A percentile compares a stretch with the other conserved stretches of the same genome.
Conservation (phyloP, 768 basidiomycete genomes). For the Hericium rajendrae region DNA sequence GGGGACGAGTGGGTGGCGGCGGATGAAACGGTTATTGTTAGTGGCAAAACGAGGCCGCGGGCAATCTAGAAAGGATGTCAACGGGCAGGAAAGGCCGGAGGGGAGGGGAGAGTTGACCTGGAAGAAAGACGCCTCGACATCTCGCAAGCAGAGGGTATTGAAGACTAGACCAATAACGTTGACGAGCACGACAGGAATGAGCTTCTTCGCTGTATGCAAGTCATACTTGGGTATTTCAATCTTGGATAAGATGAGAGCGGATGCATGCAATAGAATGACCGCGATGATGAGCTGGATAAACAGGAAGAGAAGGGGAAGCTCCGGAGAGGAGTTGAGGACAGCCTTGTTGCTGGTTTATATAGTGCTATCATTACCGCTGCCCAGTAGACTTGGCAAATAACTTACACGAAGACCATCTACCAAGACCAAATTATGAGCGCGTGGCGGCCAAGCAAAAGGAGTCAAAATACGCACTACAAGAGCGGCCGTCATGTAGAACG, state of each 20-base stretch:
- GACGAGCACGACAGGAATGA: constrained; percentile 53
- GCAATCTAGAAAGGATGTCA: constrained; percentile 49
- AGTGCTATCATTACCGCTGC: neutral
- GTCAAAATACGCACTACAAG: constrained; percentile 45
- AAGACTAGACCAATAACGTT: constrained; percentile 71
- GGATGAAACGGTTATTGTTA: constrained; percentile 70
- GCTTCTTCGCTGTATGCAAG: constrained; percentile 41
- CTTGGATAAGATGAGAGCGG: constrained; percentile 36
- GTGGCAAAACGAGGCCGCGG: constrained; percentile 71
- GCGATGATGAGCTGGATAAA: constrained; percentile 61
- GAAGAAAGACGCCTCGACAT: constrained; percentile 75
- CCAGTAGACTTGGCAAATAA: neutral
- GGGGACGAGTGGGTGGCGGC: constrained; percentile 46
- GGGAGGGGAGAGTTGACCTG: constrained; percentile 34
- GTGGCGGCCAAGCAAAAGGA: neutral
- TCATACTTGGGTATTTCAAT: constrained; percentile 53
- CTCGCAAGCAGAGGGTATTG: constrained; percentile 69
- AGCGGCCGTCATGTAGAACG: constrained; percentile 72
- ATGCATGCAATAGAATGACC: constrained; percentile 50
- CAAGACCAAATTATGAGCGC: neutral
- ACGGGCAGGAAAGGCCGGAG: neutral
- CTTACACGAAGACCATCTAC: constrained; percentile 44
- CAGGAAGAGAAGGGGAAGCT: constrained; percentile 60
- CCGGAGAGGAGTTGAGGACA: constrained; percentile 56
- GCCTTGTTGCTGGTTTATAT: constrained; percentile 53